Conservation (phyloP, 352 stramenopile genomes). For the Phytophthora ohioensis region DNA sequence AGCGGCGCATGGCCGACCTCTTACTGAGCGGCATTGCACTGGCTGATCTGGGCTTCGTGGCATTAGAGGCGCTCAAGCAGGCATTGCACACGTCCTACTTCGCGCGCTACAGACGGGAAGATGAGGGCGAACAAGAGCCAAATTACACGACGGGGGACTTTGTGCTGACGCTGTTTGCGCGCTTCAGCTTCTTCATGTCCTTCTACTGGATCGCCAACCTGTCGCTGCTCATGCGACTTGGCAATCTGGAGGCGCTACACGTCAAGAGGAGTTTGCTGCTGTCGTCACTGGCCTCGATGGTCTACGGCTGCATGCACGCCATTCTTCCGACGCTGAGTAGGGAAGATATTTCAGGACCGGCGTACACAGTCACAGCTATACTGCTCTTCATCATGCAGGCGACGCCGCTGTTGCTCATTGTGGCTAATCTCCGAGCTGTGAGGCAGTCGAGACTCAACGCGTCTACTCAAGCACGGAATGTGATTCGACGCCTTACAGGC, state of each 20-base stretch:
- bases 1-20: slow-evolving; percentile 75
- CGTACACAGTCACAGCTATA: slow-evolving; percentile 57
- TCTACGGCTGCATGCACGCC: slow-evolving; percentile 68
- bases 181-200: slow-evolving; percentile 81
- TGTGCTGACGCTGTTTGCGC: slow-evolving; percentile 52
- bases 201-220: slow-evolving; percentile 77
- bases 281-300: slow-evolving; percentile 51
- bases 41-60: slow-evolving; percentile 62
- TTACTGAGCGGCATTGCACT: slow-evolving; percentile 73
- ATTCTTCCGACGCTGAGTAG: slow-evolving; percentile 41
- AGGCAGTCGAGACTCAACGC: slow-evolving; percentile 58
- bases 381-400: slow-evolving; percentile 59
- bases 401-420: slow-evolving; percentile 51
- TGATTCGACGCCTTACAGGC: slow-evolving; percentile 61
- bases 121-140: neutral
- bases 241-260: slow-evolving; percentile 63
- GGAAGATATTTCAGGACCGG: slow-evolving; percentile 5
- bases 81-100: slow-evolving; percentile 55
- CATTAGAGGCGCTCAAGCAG: slow-evolving; percentile 61
- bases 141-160: slow-evolving; percentile 24
- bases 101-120: slow-evolving; percentile 40
- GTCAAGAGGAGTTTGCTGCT: slow-evolving; percentile 55
- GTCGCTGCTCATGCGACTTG: slow-evolving; percentile 74
- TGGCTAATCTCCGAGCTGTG: slow-evolving; percentile 61
- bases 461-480: slow-evolving; percentile 61